These are phyloP conservation scores for Canariomyces notabilis DNA, from an alignment of 2,329 filamentous ascomycete species.

Conservation along the genomic window DNA sequence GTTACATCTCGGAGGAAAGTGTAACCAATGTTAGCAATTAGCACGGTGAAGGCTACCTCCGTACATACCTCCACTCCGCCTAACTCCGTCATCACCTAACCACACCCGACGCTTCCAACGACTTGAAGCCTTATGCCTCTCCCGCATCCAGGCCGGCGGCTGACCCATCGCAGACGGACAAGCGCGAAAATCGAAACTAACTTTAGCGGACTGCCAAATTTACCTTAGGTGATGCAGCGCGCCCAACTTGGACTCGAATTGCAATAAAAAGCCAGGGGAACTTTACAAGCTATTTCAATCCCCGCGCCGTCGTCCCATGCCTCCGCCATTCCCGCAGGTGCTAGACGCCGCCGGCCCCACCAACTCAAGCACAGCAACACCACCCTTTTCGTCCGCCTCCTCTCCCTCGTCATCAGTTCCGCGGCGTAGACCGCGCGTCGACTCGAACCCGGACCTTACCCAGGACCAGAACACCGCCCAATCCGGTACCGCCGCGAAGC, in stretches of 20 bases:
- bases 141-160: not conserved
- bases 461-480: not conserved
- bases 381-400: constrained; percentile 3
- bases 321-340: constrained; percentile 17
- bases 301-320: constrained; percentile 21
- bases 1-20: not conserved
- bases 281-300: too few species aligned
- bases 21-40: too few species aligned
- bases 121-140: too few species aligned
- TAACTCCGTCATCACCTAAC: not conserved
- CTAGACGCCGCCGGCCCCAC: constrained; percentile 12
- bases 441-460: constrained; percentile 23
- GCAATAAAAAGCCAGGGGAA: too few species aligned
- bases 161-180: not conserved
- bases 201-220: not conserved
- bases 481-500: too few species aligned
- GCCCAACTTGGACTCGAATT: too few species aligned
- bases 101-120: not conserved
- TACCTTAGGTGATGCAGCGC: too few species aligned
- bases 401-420: constrained; percentile 14
- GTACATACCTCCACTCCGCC: too few species aligned
- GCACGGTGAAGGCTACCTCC: not conserved
- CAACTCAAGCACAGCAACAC: not conserved
- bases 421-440: constrained; percentile 27
- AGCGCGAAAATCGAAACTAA: not conserved